phyloP scores from a whole-genome alignment of 371 early-diverging fungal genomes.

The Mortierella sp. region DNA sequence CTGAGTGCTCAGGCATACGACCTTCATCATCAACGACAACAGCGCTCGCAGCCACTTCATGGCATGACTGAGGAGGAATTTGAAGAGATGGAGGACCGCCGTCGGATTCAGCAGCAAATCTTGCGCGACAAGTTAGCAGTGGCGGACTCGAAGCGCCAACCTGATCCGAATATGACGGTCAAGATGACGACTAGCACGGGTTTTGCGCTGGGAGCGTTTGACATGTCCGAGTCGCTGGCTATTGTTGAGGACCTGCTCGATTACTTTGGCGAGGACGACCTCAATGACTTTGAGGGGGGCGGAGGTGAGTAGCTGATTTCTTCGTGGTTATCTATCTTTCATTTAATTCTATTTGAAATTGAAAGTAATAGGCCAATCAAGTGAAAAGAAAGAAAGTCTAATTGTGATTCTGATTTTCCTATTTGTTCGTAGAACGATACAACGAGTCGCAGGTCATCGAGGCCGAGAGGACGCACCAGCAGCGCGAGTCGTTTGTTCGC shows the following conservation, averaged over 20 bases:
- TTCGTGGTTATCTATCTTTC: neutral
- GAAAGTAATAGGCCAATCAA: neutral
- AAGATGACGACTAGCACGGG: conserved; percentile 46
- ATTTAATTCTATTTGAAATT: neutral
- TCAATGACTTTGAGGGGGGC: conserved; percentile 26
- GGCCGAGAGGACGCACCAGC: conserved; percentile 41
- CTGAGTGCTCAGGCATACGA: conserved; percentile 18
- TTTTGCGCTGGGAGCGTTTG: conserved; percentile 52
- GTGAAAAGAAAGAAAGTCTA: neutral
- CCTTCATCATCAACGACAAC: conserved; percentile 16
- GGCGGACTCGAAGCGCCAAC: conserved; percentile 24
- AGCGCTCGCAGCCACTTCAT: neutral
- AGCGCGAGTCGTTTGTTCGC: conserved; percentile 49
- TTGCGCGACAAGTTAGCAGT: conserved; percentile 38
- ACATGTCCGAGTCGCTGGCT: conserved; percentile 57
- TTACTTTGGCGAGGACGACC: conserved; percentile 54
- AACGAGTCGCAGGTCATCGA: conserved; percentile 49
- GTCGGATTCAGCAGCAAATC: conserved; percentile 53
- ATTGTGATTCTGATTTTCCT: neutral
- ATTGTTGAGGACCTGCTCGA: conserved; percentile 53
- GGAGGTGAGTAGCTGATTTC: conserved; percentile 21
- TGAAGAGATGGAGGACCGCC: conserved; percentile 55
- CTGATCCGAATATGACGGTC: conserved; percentile 41
- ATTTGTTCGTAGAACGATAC: conserved; percentile 23
- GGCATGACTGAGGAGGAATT: conserved; percentile 39